Conservation (phyloP, 1,139 yeast genomes). For the Protomyces gravidus region DNA sequence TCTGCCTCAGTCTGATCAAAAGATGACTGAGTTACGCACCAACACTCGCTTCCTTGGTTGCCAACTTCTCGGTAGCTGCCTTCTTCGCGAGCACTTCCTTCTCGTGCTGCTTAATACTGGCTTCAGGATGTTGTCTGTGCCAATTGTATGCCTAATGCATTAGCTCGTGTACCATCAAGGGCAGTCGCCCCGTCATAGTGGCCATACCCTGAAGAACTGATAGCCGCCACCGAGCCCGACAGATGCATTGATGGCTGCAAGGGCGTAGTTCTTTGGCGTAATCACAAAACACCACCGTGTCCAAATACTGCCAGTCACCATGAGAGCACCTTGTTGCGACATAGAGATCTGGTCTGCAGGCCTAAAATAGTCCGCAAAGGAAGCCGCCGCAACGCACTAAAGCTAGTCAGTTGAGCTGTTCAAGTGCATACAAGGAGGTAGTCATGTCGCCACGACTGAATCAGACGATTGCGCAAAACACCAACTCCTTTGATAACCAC, state of each 20-base stretch:
- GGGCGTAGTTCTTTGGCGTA: conserved; percentile 75
- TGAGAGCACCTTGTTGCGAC: conserved; percentile 50
- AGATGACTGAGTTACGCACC: conserved; percentile 17
- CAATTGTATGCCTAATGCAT: conserved; percentile 15
- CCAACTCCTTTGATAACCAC: no score
- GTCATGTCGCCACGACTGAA: no score
- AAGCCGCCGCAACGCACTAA: conserved; percentile 26
- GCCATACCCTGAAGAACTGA: conserved; percentile 57
- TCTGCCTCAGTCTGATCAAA: no score
- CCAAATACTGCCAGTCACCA: conserved; percentile 94
- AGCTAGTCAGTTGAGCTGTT: background rate
- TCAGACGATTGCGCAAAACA: no score
- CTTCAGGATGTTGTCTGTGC: conserved; percentile 20
- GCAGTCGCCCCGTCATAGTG: conserved; percentile 39
- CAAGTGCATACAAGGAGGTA: background rate
- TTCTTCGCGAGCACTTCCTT: conserved; percentile 12
- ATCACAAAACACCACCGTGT: conserved; percentile 97
- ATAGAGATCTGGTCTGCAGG: conserved; percentile 31
- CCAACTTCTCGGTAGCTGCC: conserved; percentile 17
- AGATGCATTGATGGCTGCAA: conserved; percentile 93
- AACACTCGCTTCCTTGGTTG: conserved; percentile 25
- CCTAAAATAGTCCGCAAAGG: conserved; percentile 31
- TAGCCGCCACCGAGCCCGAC: conserved; percentile 83
- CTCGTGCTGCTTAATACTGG: conserved; percentile 12
- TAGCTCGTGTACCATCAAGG: background rate